Conservation (phyloP, 2,329 filamentous ascomycete species). For the Hypoxylon sp. region DNA sequence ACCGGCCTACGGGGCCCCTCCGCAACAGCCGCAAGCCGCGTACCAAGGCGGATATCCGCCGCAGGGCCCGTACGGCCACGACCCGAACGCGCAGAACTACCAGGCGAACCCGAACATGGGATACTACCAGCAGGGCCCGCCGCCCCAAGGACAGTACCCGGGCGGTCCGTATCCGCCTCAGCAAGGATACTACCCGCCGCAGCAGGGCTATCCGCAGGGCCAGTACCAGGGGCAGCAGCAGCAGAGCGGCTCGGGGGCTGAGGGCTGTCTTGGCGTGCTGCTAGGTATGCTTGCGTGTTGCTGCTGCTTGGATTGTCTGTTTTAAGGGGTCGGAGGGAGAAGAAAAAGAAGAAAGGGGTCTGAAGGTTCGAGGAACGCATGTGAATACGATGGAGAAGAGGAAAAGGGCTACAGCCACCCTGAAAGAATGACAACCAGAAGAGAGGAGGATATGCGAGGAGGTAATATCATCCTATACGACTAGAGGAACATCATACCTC, state of each 20-base stretch:
- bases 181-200: constrained; percentile 51
- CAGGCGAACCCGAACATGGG: constrained; percentile 61
- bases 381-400: background rate
- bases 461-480: constrained; percentile 10
- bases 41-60: constrained; percentile 56
- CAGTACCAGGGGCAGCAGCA: constrained; percentile 52
- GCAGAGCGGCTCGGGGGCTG: constrained; percentile 24
- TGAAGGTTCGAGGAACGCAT: background rate
- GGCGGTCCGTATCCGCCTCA: constrained; percentile 18
- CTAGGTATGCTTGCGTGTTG: constrained; percentile 69
- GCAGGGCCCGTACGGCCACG: constrained; percentile 43
- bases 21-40: constrained; percentile 62
- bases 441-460: constrained; percentile 4
- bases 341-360: background rate
- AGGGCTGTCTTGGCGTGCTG: constrained; percentile 62
- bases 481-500: background rate
- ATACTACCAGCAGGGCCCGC: constrained; percentile 60
- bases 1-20: constrained; percentile 64
- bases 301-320: constrained; percentile 71
- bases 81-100: constrained; percentile 48
- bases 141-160: constrained; percentile 55
- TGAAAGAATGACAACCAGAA: background rate
- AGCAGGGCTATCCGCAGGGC: constrained; percentile 55
- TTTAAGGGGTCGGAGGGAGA: constrained; percentile 57
- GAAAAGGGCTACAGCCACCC: background rate